Conservation (phyloP, 371 early-diverging fungal species). For the Mortierella sp. region DNA sequence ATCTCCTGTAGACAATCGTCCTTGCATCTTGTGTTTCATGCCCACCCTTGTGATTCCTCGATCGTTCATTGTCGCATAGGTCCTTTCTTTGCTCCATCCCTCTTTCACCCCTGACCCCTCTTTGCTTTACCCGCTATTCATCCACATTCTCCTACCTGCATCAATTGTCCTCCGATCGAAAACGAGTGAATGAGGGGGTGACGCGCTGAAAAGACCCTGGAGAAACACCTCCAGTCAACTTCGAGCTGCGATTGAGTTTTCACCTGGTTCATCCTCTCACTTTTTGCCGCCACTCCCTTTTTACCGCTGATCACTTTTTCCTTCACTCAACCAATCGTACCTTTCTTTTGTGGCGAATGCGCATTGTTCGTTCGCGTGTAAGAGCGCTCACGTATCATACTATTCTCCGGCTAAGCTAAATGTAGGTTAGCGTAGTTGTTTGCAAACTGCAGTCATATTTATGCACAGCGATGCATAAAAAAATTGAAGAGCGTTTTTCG, state of each 20-base stretch:
- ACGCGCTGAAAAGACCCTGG: not conserved
- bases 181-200: not conserved
- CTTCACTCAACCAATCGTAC: not conserved
- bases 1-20: too few relatives aligned
- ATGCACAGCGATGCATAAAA: not conserved
- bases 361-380: not conserved
- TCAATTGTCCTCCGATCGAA: not conserved
- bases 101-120: not conserved
- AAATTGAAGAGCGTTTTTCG: not conserved
- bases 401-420: not conserved
- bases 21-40: too few relatives aligned
- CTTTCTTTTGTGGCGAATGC: not conserved
- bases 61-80: too few relatives aligned
- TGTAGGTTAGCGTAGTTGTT: not conserved
- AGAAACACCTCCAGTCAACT: not conserved
- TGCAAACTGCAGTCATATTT: not conserved
- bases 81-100: not conserved
- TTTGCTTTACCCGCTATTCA: too few relatives aligned
- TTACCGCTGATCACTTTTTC: not conserved
- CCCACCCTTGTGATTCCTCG: too few relatives aligned
- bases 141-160: too few relatives aligned
- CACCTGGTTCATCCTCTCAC: not conserved
- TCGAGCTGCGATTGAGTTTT: not conserved
- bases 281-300: not conserved
- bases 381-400: not conserved